Percentiles rank a stretch among this genome's conserved stretches.
Conservation (phyloP, 176 grass and related monocot species). For the Cenchrus americanus region DNA sequence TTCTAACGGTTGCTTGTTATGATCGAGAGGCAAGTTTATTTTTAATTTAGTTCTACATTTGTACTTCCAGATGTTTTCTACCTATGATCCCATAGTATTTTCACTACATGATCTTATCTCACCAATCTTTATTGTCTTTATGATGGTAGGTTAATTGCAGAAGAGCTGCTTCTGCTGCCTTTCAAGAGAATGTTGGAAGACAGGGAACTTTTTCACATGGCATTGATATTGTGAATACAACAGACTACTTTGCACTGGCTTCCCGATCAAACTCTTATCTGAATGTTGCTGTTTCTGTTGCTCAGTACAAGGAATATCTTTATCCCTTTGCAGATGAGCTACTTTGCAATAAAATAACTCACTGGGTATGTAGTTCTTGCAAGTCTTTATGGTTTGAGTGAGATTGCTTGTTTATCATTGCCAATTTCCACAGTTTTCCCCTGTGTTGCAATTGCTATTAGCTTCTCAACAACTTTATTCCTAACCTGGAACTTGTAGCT, state of each 20-base stretch:
- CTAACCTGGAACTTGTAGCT: constrained; percentile 15
- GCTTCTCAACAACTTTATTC: constrained; percentile 19
- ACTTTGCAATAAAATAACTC: constrained; percentile 82
- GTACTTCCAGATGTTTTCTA: constrained; percentile 26
- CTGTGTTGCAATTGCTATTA: constrained; percentile 37
- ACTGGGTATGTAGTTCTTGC: constrained; percentile 71
- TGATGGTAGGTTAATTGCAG: constrained; percentile 88
- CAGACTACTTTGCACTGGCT: constrained; percentile 94
- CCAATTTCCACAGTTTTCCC: neutral
- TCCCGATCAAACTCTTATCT: constrained; percentile 92
- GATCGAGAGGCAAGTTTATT: constrained; percentile 89
- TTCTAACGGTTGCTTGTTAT: constrained; percentile 89
- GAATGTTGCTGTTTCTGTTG: constrained; percentile 75
- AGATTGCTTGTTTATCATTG: constrained; percentile 19
- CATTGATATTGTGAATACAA: constrained; percentile 93
- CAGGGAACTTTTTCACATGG: constrained; percentile 85
- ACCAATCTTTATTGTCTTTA: constrained; percentile 36
- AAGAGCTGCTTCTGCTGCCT: constrained; percentile 98
- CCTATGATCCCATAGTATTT: constrained; percentile 28
- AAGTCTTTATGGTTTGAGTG: constrained; percentile 14
- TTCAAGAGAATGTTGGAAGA: constrained; percentile 99
- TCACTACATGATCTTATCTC: constrained; percentile 20
- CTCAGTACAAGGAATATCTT: constrained; percentile 82
- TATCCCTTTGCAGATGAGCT: constrained; percentile 90
- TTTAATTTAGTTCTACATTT: constrained; percentile 40